phyloP scores from a whole-genome alignment of 495 filamentous ascomycete genomes.

The Recurvomyces mirabilis region DNA sequence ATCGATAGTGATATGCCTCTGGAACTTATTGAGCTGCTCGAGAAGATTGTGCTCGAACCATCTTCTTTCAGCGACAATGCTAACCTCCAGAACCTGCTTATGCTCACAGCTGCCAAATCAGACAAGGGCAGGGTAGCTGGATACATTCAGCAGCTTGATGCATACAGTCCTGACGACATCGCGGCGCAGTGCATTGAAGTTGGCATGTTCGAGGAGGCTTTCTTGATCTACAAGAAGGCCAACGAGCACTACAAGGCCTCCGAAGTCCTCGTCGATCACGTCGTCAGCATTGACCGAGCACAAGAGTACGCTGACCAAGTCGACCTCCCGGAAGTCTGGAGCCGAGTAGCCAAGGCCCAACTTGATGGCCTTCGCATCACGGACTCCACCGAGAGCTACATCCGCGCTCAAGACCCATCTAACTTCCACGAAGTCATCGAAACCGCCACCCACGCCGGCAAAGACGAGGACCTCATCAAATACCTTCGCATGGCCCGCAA shows the following conservation, averaged over 20 bases:
- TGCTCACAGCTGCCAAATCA: conserved; percentile 93
- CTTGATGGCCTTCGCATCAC: conserved; percentile 87
- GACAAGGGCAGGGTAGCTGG: conserved; percentile 93
- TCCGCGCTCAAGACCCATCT: conserved; percentile 81
- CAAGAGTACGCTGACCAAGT: conserved; percentile 95
- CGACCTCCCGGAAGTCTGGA: conserved; percentile 97
- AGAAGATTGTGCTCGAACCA: conserved; percentile 98
- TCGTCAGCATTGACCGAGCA: conserved; percentile 96
- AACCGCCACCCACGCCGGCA: conserved; percentile 87
- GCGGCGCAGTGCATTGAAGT: conserved; percentile 87
- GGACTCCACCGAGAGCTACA: conserved; percentile 94
- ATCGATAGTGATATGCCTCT: conserved; percentile 78
- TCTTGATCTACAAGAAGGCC: conserved; percentile 97
- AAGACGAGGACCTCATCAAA: conserved; percentile 96
- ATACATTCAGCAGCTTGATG: conserved; percentile 84
- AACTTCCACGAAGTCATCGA: conserved; percentile 97
- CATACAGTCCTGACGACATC: conserved; percentile 86
- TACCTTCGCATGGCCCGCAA: conserved; percentile 95
- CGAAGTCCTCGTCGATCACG: conserved; percentile 88
- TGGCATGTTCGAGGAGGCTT: conserved; percentile 91
- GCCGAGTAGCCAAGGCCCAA: conserved; percentile 95
- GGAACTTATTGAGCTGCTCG: conserved; percentile 92
- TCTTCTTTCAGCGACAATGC: conserved; percentile 94
- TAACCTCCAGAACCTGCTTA: conserved; percentile 90
- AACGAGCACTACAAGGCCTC: conserved; percentile 76